Evolutionary conservation across 352 stramenopile species (phyloP), one percentile per base, ranked within the genome.

Genomic region (Phytophthora pinifolia): DNA sequence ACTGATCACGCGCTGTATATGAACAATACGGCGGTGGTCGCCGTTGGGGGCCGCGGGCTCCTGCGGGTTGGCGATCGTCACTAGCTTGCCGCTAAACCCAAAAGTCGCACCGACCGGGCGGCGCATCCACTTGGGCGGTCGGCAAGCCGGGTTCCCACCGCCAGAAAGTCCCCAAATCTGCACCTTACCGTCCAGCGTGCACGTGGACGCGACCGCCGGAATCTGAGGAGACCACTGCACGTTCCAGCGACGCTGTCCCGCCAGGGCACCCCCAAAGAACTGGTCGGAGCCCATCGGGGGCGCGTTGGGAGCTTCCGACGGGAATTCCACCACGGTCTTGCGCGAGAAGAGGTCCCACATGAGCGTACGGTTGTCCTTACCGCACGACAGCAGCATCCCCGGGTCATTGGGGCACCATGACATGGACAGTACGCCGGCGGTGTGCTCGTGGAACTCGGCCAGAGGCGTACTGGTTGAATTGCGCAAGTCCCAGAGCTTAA

Each of bases 401-500:
- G 96, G 87, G 79, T 99, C 96, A 56, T 97, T 89, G 4, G 94
- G 96, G 80, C 97, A 99, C 97, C 97, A 99, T 42, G 86, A 96
- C 49, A 99, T 84, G 49, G 90, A 98, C 0, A 99, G 75, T 55
- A 99, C 90, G 33, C 97, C 97, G 2, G 96, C 85, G 6, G 78
- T 87, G 80, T 99, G 97, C 53, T 97, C 97, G 49, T 94, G 71
- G 51, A 99, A 89, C 53, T 98, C 96, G 7, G 91, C 86, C 10
- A 99, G 68, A 0, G 97, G 97, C 54, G 98, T 98, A 47, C 96
- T 98, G 9, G 96, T 99, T 15, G 89, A 98, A 43, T 96, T 96
- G n/a, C 97, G 83, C 50, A 99, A 72, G 74, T 99, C 97, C 95
- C 96, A 99, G 34, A 99, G 76, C 67, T 98, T 98, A 31, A 99